A percentile compares a stretch with the other conserved stretches of the same genome.
These are phyloP conservation scores for Geranomyces michiganensis DNA, from an alignment of 192 early-diverging fungal genomes.

Conservation along the genomic window DNA sequence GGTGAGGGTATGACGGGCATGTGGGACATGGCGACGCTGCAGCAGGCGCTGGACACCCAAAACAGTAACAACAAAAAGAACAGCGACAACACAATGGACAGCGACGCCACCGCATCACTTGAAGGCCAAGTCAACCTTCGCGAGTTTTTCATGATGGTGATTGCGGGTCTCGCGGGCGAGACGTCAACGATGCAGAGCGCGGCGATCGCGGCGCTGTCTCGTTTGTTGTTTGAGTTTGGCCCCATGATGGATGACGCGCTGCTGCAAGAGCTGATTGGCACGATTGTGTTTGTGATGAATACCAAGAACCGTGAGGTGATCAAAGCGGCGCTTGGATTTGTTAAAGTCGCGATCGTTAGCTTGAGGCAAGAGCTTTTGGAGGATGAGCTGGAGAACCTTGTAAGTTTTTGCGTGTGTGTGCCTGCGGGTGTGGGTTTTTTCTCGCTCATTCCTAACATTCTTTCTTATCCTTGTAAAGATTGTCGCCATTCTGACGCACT, in stretches of 20 bases:
- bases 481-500: slow-evolving; percentile 74
- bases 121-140: slow-evolving; percentile 33
- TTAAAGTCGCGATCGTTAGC: slow-evolving; percentile 86
- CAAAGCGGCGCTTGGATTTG: slow-evolving; percentile 86
- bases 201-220: slow-evolving; percentile 77
- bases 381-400: slow-evolving; percentile 73
- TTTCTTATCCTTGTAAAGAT: slow-evolving; percentile 7
- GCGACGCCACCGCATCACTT: neutral
- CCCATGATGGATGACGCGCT: slow-evolving; percentile 56
- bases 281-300: slow-evolving; percentile 78
- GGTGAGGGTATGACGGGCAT: neutral
- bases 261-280: slow-evolving; percentile 74
- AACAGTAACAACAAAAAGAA: neutral
- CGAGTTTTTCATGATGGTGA: slow-evolving; percentile 93
- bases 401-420: slow-evolving; percentile 40
- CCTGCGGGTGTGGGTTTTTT: neutral
- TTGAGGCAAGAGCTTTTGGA: slow-evolving; percentile 73
- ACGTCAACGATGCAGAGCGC: slow-evolving; percentile 93
- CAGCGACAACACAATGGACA: too few relatives aligned
- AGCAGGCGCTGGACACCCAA: neutral
- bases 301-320: slow-evolving; percentile 88
- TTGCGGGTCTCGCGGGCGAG: slow-evolving; percentile 90
- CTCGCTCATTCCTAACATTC: neutral
- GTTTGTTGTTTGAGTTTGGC: slow-evolving; percentile 91
- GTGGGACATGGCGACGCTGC: slow-evolving; percentile 23